Base-by-base conservation (phyloP, 2,329 filamentous ascomycete species). In the Lasiodiplodia sp. region DNA sequence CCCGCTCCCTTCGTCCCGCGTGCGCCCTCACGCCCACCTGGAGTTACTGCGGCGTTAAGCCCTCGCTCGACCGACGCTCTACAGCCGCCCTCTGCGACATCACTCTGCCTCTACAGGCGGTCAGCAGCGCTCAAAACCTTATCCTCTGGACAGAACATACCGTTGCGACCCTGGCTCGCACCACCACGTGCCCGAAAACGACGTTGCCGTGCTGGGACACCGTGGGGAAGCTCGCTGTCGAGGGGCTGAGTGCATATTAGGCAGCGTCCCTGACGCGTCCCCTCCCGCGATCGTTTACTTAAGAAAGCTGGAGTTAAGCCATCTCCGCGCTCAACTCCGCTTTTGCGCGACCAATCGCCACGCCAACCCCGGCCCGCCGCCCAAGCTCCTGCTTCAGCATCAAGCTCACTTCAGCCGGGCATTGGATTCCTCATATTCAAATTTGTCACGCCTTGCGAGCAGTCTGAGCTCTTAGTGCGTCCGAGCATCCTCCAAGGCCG, bases 31-130 rank as follows among this genome's bases (percentile, higher is more conserved):
- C 53, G 38, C 34, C 58, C 44, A 25, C 44, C 67, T 68, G 67
- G 67, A 68, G 67, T 64, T 68, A 68, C 58, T 51, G 53, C 67
- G 67, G 67, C 67, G 67, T 68, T 65, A 68, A 68, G 51, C 37
- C 58, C 28, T 56, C 60, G 5, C 21, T 65, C 58, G 67, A 56
- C 58, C 51, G 67, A 66, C 23, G 16, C 31, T 49, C 51, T 55
- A 52, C 31, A 66, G 31, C 25, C 31, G 16, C 63, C 51, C 12
- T 6, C 12, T 6, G 16, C 25, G 16, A n/a, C 21, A 38, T 52
- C 51, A 28, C 37, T 56, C 63, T 11, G 25, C 44, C 63, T 28
- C 31, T 12, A 28, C n/a, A 18, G 14, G 47, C 47, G 12, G 60
- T 52, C 47, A 64, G 60, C 60, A n/a, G 11, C 16, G 3, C 44